Percentiles rank a stretch among this genome's conserved stretches.
phyloP scores from a whole-genome alignment of 2,329 filamentous ascomycete species.

The Clarireedia paspali region DNA sequence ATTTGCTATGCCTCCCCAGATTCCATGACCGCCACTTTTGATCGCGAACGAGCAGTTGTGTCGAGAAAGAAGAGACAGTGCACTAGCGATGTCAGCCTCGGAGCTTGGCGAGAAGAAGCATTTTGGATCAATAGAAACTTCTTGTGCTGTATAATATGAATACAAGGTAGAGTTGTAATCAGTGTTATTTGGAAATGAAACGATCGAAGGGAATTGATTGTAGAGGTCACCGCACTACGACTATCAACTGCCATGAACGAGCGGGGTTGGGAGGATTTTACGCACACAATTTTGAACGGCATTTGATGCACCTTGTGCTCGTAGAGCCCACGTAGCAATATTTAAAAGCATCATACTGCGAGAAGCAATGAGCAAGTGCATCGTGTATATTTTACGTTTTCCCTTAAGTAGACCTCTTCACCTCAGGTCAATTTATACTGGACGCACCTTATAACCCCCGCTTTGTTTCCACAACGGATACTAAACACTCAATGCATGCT shows the following conservation, averaged over 20 bases:
- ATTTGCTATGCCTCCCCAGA: constrained; percentile 43
- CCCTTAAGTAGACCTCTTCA: too few relatives aligned
- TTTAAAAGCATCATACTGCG: not conserved
- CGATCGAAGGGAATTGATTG: not conserved
- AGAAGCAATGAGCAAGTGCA: too few relatives aligned
- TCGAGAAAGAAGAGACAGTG: not conserved
- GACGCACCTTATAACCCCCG: too few relatives aligned
- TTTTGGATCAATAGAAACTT: not conserved
- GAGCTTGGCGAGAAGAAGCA: not conserved
- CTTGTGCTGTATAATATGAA: not conserved
- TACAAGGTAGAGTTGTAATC: not conserved
- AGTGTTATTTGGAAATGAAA: not conserved
- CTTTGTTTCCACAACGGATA: too few relatives aligned
- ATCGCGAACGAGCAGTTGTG: constrained; percentile 37
- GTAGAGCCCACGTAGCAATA: not conserved
- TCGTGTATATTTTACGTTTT: too few relatives aligned
- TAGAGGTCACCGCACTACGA: not conserved
- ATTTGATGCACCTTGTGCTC: not conserved
- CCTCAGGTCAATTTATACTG: too few relatives aligned
- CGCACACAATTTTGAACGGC: not conserved
- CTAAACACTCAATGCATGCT: too few relatives aligned
- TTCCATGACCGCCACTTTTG: constrained; percentile 49
- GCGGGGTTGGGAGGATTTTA: not conserved
- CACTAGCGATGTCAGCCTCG: not conserved
- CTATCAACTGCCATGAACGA: not conserved